phyloP scores from a whole-genome alignment of 805 yeast species.

The Wickerhamiella australiensis region DNA sequence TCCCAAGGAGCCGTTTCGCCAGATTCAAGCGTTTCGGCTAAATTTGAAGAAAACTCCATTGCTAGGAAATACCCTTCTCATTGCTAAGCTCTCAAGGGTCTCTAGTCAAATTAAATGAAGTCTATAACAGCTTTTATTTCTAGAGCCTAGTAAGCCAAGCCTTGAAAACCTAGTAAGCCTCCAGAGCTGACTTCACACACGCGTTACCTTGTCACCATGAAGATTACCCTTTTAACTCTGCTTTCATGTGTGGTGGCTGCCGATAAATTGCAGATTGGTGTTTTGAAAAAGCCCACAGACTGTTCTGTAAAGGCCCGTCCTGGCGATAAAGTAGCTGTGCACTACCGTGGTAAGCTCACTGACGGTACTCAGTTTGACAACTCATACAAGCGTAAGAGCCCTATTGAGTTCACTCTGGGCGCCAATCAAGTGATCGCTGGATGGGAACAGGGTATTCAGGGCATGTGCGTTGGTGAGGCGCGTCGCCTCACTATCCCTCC shows the following conservation, averaged over 20 bases:
- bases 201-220: too few relatives aligned
- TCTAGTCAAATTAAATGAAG: too few relatives aligned
- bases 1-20: too few relatives aligned
- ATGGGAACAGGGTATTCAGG: constrained; percentile 77
- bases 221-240: background rate
- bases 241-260: constrained; percentile 11
- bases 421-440: constrained; percentile 71
- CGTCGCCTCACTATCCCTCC: constrained; percentile 73
- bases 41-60: too few relatives aligned
- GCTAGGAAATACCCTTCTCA: too few relatives aligned
- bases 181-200: too few relatives aligned
- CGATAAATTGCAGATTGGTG: constrained; percentile 25
- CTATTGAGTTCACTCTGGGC: constrained; percentile 65
- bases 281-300: constrained; percentile 38
- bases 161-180: too few relatives aligned
- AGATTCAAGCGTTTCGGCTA: too few relatives aligned
- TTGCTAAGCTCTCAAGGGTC: too few relatives aligned
- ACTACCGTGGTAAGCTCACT: constrained; percentile 60
- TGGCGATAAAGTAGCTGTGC: constrained; percentile 65
- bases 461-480: constrained; percentile 83
- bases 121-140: too few relatives aligned
- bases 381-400: constrained; percentile 49
- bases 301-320: constrained; percentile 46
- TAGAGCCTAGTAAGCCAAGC: too few relatives aligned
- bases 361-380: constrained; percentile 69